Evolutionary conservation across 2,329 filamentous ascomycete species (phyloP).

Genomic region (Talaromyces sp.): DNA sequence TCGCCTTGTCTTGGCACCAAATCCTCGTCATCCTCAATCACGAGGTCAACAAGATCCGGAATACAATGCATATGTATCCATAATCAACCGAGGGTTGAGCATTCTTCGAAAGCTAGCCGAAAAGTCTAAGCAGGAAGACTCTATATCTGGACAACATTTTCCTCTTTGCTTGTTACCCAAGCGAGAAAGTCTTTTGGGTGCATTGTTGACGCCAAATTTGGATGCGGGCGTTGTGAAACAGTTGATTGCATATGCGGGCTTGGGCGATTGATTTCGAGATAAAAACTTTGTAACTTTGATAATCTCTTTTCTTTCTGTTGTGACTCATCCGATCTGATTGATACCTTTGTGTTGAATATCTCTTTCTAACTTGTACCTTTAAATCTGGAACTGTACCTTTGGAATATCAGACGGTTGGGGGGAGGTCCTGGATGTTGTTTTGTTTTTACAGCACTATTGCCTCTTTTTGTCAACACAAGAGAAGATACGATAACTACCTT

Average conservation of each 20-base stretch:
- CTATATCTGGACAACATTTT: constrained; percentile 46
- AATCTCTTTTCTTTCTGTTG: constrained; percentile 1
- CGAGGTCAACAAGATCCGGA: constrained; percentile 38
- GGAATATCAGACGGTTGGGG: background rate
- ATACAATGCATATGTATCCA: constrained; percentile 43
- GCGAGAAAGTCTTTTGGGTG: constrained; percentile 62
- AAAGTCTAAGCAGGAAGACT: constrained; percentile 55
- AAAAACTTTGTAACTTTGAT: constrained; percentile 8
- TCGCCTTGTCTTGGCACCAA: constrained; percentile 43
- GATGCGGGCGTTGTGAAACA: constrained; percentile 62
- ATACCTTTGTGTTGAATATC: constrained; percentile 13
- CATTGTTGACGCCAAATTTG: constrained; percentile 61
- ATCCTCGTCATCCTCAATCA: constrained; percentile 31
- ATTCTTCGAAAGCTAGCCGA: constrained; percentile 65
- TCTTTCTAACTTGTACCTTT: constrained; percentile 13
- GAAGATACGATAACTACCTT: constrained; percentile 1
- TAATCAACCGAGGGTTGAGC: constrained; percentile 63
- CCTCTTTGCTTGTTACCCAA: constrained; percentile 61
- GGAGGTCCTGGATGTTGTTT: background rate
- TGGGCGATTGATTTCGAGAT: constrained; percentile 40
- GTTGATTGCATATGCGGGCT: constrained; percentile 58
- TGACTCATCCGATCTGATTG: constrained; percentile 9
- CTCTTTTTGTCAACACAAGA: background rate
- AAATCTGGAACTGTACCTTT: constrained; percentile 4
- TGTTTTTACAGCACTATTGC: background rate